These are phyloP conservation scores for Danielozyma ontarioensis DNA, from an alignment of 805 yeast genomes.

Conservation along the genomic window DNA sequence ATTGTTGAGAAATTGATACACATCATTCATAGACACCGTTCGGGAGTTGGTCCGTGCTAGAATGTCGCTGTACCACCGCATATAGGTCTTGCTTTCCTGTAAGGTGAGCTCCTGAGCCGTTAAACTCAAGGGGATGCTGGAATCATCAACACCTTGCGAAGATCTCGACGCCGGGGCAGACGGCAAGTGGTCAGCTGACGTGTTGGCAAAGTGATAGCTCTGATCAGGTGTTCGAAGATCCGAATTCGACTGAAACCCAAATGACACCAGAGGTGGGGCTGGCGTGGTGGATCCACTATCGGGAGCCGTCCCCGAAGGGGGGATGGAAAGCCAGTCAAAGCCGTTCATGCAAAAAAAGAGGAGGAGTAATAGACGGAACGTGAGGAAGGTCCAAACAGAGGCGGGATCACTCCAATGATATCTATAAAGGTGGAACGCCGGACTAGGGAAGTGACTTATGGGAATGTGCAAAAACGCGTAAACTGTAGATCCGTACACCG, in stretches of 20 bases:
- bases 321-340: background rate
- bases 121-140: conserved; percentile 56
- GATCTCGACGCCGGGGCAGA: background rate
- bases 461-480: too few species aligned
- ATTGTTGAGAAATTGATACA: conserved; percentile 71
- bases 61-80: conserved; percentile 90
- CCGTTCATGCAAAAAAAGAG: too few species aligned
- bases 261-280: conserved; percentile 9
- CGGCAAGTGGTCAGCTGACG: conserved; percentile 10
- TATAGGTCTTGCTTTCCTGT: conserved; percentile 78
- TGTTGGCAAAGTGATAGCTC: conserved; percentile 6
- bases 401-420: too few species aligned
- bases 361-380: too few species aligned
- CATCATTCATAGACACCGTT: conserved; percentile 67
- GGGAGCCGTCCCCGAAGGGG: background rate
- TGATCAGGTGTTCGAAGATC: too few species aligned
- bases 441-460: too few species aligned
- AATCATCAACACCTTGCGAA: conserved; percentile 29
- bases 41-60: conserved; percentile 64
- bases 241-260: conserved; percentile 4
- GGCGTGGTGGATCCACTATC: conserved; percentile 10
- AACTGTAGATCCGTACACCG: too few species aligned
- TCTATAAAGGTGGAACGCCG: too few species aligned
- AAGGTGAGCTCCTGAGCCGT: conserved; percentile 62
- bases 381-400: too few species aligned